Evolutionary conservation across 345 rosid species (phyloP).

Genomic region (Aethionema arabicum): DNA sequence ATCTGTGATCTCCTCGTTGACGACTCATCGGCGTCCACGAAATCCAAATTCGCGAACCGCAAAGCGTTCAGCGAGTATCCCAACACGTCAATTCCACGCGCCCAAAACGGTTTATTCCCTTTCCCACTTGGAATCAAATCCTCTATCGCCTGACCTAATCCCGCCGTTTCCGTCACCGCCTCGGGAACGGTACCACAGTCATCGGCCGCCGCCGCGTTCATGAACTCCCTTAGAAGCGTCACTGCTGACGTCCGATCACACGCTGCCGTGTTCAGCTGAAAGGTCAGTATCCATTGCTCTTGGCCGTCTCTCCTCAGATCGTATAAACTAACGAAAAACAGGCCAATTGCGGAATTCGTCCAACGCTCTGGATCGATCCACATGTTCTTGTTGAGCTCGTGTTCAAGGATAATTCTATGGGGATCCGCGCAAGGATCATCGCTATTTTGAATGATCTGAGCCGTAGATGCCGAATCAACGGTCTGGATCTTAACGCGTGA

Average conservation of each 20-base stretch:
- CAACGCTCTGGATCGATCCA: conserved; percentile 47
- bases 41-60: conserved; percentile 57
- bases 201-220: conserved; percentile 34
- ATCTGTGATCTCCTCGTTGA: conserved; percentile 52
- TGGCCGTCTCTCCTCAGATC: conserved; percentile 30
- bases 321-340: conserved; percentile 57
- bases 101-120: conserved; percentile 75
- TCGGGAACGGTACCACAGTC: conserved; percentile 26
- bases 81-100: conserved; percentile 81
- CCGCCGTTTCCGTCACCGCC: conserved; percentile 24
- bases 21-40: conserved; percentile 43
- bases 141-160: conserved; percentile 60
- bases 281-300: conserved; percentile 43
- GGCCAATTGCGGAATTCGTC: conserved; percentile 29
- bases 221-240: conserved; percentile 52
- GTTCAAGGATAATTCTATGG: conserved; percentile 56
- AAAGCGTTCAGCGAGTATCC: conserved; percentile 87
- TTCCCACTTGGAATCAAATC: conserved; percentile 70
- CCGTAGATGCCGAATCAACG: conserved; percentile 54
- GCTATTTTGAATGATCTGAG: conserved; percentile 40
- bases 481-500: conserved; percentile 47
- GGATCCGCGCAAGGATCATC: conserved; percentile 31
- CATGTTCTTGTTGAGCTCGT: conserved; percentile 64
- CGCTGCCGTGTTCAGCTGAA: conserved; percentile 63
- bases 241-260: conserved; percentile 79